These are phyloP conservation scores for Tetrahymena thermophila DNA, from an alignment of 73 alveolate species.

Conservation along the genomic window DNA sequence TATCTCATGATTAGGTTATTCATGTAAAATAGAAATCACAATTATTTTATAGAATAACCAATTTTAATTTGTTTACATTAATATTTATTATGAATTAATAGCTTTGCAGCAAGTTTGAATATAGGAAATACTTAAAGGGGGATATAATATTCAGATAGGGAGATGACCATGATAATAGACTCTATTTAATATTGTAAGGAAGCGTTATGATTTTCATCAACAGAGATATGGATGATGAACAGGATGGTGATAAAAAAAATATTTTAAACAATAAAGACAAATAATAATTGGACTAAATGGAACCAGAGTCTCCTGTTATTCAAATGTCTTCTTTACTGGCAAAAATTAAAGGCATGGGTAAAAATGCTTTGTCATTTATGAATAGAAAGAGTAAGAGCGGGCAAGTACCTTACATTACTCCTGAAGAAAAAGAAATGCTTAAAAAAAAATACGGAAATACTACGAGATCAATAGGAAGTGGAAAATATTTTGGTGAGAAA, in stretches of 20 bases:
- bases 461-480: not conserved
- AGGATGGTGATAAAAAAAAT: not conserved
- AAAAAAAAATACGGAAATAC: not conserved
- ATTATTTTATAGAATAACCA: not conserved
- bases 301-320: not conserved
- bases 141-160: not conserved
- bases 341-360: not conserved
- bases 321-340: not conserved
- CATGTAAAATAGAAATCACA: not conserved
- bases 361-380: not conserved
- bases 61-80: not conserved
- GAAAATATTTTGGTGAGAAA: not conserved
- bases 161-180: not conserved
- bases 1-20: not conserved
- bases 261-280: not conserved
- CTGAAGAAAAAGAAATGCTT: not conserved
- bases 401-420: not conserved
- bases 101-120: constrained; percentile 1
- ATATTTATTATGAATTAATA: not conserved
- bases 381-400: not conserved
- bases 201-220: not conserved
- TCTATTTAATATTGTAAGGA: not conserved
- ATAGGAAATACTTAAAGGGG: not conserved
- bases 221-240: not conserved
- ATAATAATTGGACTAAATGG: not conserved